Conservation (phyloP, 306 rosid genomes). For the Fragaria nilgerrensis region DNA sequence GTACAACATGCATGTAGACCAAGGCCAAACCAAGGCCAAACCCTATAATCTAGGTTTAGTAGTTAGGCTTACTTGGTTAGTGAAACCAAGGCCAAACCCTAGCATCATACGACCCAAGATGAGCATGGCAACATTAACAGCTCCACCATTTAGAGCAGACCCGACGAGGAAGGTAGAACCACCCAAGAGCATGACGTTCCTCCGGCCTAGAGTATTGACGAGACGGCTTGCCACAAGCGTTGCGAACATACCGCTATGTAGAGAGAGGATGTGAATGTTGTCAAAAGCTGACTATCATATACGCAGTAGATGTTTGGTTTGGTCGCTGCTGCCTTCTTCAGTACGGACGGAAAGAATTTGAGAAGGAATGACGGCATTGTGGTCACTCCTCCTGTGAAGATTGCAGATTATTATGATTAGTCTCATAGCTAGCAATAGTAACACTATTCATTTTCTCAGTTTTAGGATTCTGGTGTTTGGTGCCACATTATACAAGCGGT, state of each 20-base stretch:
- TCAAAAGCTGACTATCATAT: conserved; percentile 60
- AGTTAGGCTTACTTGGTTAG: conserved; percentile 55
- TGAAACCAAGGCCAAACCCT: conserved; percentile 71
- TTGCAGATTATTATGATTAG: not conserved
- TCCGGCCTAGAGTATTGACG: conserved; percentile 36
- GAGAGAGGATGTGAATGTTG: conserved; percentile 67
- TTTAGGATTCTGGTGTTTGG: not conserved
- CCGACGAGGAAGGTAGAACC: conserved; percentile 57
- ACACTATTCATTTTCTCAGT: not conserved
- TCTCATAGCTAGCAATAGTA: not conserved
- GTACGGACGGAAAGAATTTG: conserved; percentile 55
- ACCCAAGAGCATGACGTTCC: conserved; percentile 55
- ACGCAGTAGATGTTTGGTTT: conserved; percentile 52
- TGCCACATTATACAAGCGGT: no score
- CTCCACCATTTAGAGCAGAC: conserved; percentile 57
- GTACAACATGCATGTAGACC: no score
- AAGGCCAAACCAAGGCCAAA: no score
- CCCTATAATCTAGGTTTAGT: not conserved
- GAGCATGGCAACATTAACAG: conserved; percentile 60
- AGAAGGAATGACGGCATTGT: conserved; percentile 61
- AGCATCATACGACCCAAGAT: conserved; percentile 72
- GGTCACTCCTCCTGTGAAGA: conserved; percentile 57
- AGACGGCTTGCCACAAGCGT: conserved; percentile 57
- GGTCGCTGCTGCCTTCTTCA: conserved; percentile 31
- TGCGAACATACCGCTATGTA: conserved; percentile 58